phyloP scores from a whole-genome alignment of 345 rosid genomes.

The Sisymbrium irio region DNA sequence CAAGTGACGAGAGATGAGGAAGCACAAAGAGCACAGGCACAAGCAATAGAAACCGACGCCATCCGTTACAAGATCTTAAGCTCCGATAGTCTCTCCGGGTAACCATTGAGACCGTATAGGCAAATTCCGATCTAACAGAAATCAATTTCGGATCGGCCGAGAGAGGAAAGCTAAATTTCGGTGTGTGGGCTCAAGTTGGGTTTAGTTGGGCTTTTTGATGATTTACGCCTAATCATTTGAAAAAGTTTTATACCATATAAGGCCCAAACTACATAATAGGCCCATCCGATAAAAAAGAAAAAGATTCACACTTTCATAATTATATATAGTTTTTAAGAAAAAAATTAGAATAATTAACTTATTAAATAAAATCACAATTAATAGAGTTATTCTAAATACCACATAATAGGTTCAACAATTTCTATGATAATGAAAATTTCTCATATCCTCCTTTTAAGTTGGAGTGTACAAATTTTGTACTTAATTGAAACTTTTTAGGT shows the following conservation, averaged over 20 bases:
- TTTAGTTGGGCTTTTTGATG: not conserved
- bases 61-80: conserved; percentile 57
- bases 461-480: too few relatives aligned
- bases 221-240: not conserved
- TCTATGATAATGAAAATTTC: too few relatives aligned
- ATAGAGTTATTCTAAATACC: too few relatives aligned
- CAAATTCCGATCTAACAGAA: not conserved
- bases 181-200: not conserved
- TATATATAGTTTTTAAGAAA: too few relatives aligned
- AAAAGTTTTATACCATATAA: not conserved
- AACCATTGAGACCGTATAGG: conserved; percentile 8
- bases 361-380: too few relatives aligned
- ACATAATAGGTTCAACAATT: too few relatives aligned
- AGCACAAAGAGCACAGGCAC: conserved; percentile 59
- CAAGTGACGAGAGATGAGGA: conserved; percentile 55
- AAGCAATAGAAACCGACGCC: conserved; percentile 59
- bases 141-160: not conserved
- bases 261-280: not conserved
- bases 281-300: too few relatives aligned
- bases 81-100: conserved; percentile 40
- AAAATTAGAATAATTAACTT: too few relatives aligned
- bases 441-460: too few relatives aligned
- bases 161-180: not conserved
- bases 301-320: too few relatives aligned
- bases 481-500: too few relatives aligned